Evolutionary conservation across 2,329 filamentous ascomycete genomes (phyloP).

Genomic region (Sporothrix brasiliensis): DNA sequence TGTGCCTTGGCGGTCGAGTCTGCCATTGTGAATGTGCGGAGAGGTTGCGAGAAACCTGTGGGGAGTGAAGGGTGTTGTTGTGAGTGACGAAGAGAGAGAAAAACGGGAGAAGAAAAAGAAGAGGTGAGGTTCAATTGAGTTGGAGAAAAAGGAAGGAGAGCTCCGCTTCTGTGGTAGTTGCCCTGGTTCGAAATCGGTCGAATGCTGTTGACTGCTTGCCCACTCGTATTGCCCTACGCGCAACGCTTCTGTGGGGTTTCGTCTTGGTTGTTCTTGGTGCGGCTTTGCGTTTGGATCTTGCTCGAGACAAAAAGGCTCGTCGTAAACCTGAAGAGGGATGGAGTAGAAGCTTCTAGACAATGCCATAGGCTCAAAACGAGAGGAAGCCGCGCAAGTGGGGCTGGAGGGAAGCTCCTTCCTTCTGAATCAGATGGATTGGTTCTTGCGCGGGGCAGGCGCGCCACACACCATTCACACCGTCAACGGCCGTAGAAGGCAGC

Average conservation of each 20-base stretch:
- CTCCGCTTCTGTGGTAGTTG: neutral
- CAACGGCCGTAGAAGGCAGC: neutral
- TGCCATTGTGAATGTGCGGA: slow-evolving; percentile 44
- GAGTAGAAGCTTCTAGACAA: slow-evolving; percentile 34
- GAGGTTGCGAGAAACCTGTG: neutral
- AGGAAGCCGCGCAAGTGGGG: slow-evolving; percentile 25
- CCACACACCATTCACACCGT: neutral
- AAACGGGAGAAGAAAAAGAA: neutral
- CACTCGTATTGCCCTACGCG: neutral
- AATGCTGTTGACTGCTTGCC: neutral
- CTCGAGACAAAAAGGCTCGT: neutral
- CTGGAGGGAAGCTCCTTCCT: slow-evolving; percentile 25
- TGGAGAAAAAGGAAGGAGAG: neutral
- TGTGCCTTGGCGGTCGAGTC: slow-evolving; percentile 50
- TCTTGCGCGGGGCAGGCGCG: slow-evolving; percentile 3
- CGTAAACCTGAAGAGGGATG: neutral
- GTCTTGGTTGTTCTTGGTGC: neutral
- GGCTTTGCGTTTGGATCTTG: slow-evolving; percentile 16
- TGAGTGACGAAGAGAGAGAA: neutral
- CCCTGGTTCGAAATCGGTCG: neutral
- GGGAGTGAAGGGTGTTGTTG: neutral
- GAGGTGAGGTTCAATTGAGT: neutral
- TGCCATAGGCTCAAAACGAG: slow-evolving; percentile 24
- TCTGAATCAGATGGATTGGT: slow-evolving; percentile 1
- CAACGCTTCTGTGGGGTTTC: slow-evolving; percentile 3